A percentile compares a stretch with the other conserved stretches of the same genome.
Conservation (phyloP, 2,329 filamentous ascomycete genomes). For the Calonectria ilicicola region DNA sequence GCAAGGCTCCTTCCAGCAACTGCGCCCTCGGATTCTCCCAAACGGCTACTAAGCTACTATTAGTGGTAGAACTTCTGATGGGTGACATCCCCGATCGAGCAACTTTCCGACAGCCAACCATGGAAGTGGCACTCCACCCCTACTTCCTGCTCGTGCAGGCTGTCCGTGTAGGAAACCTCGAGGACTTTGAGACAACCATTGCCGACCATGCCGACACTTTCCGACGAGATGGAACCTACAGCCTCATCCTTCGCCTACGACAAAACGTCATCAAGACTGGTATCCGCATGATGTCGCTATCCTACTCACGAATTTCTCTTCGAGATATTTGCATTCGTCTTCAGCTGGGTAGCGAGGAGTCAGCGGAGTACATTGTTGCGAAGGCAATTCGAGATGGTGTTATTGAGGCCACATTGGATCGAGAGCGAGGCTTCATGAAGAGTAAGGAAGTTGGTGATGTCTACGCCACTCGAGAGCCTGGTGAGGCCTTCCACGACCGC, state of each 20-base stretch:
- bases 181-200: slow-evolving; percentile 91
- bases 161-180: slow-evolving; percentile 94
- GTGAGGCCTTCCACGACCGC: slow-evolving; percentile 97
- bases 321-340: slow-evolving; percentile 97
- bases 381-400: slow-evolving; percentile 98
- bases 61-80: slow-evolving; percentile 97
- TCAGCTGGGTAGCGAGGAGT: slow-evolving; percentile 94
- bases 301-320: slow-evolving; percentile 96
- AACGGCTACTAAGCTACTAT: slow-evolving; percentile 93
- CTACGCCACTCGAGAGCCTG: slow-evolving; percentile 94
- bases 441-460: slow-evolving; percentile 97
- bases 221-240: slow-evolving; percentile 94
- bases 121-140: slow-evolving; percentile 89
- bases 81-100: slow-evolving; percentile 97
- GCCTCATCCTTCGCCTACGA: slow-evolving; percentile 90
- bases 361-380: slow-evolving; percentile 98
- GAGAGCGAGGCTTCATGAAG: slow-evolving; percentile 98
- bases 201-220: slow-evolving; percentile 85
- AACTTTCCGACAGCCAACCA: slow-evolving; percentile 88
- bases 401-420: slow-evolving; percentile 93
- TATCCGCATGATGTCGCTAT: slow-evolving; percentile 98
- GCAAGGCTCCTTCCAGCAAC: slow-evolving; percentile 91
- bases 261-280: slow-evolving; percentile 99
- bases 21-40: slow-evolving; percentile 96
- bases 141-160: slow-evolving; percentile 96